Evolutionary conservation across 257 asterid genomes (phyloP).

Genomic region (Misopates orontium): DNA sequence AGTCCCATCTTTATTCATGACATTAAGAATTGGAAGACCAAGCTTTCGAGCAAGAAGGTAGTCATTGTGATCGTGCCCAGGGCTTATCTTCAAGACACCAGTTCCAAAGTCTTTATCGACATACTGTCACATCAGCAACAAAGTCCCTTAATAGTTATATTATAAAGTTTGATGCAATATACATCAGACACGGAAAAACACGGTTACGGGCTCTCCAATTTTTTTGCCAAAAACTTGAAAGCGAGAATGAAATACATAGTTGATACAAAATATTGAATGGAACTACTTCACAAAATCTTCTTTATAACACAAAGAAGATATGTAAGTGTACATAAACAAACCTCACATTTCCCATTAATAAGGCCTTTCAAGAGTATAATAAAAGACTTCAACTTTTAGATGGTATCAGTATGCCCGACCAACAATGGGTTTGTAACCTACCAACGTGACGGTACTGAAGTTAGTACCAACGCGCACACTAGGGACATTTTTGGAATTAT

Average conservation of each 20-base stretch:
- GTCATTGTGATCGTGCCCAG: conserved; percentile 99
- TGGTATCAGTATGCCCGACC: too few species aligned
- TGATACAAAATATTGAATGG: too few species aligned
- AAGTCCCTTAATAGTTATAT: conserved; percentile 16
- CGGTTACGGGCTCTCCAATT: neutral
- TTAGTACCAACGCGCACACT: too few species aligned
- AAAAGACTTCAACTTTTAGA: too few species aligned
- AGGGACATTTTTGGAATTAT: neutral
- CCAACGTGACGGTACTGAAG: too few species aligned
- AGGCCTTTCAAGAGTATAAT: too few species aligned
- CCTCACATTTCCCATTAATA: too few species aligned
- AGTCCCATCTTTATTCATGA: conserved; percentile 98
- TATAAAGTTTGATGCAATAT: conserved; percentile 4
- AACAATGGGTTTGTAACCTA: too few species aligned
- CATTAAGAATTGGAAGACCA: conserved; percentile 96
- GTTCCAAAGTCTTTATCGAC: conserved; percentile 99
- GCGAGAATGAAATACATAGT: neutral
- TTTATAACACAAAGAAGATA: neutral
- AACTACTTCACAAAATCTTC: neutral
- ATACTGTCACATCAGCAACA: conserved; percentile 52
- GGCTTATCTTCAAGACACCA: conserved; percentile 98
- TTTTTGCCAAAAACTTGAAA: neutral
- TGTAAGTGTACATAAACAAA: too few species aligned
- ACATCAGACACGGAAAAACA: conserved; percentile 11
- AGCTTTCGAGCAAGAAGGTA: conserved; percentile 98